Evolutionary conservation across 2,329 filamentous ascomycete genomes (phyloP).

Genomic region (Arthrobotrys entomopaga): DNA sequence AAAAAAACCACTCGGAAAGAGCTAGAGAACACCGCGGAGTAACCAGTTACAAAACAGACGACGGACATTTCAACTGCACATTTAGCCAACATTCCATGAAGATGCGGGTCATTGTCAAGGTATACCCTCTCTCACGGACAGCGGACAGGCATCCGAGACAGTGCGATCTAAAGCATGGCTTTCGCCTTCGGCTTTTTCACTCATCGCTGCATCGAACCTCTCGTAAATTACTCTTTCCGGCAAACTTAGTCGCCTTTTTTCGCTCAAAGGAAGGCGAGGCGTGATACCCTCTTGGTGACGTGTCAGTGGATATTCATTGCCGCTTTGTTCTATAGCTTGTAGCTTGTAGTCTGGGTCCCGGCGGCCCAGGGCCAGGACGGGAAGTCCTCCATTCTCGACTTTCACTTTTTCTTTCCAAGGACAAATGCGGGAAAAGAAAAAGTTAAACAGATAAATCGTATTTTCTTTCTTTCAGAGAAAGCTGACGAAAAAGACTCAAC

Average conservation of each 20-base stretch:
- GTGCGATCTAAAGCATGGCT: slow-evolving; percentile 41
- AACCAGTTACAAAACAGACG: slow-evolving; percentile 6
- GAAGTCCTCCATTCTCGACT: slow-evolving; percentile 41
- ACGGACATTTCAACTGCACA: slow-evolving; percentile 21
- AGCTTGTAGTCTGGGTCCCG: slow-evolving; percentile 21
- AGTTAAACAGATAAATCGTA: not conserved
- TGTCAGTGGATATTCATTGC: slow-evolving; percentile 55
- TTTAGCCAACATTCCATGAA: slow-evolving; percentile 55
- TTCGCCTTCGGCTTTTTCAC: slow-evolving; percentile 37
- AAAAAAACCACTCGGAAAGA: too few species aligned
- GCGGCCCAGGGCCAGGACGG: slow-evolving; percentile 43
- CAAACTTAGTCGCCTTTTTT: slow-evolving; percentile 42
- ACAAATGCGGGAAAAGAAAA: slow-evolving; percentile 1
- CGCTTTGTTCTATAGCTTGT: slow-evolving; percentile 51
- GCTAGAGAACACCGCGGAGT: not conserved
- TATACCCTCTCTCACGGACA: slow-evolving; percentile 47
- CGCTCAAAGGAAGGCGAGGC: slow-evolving; percentile 43
- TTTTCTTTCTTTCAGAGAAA: slow-evolving; percentile 1
- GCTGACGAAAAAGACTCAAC: slow-evolving; percentile 48
- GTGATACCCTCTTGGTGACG: slow-evolving; percentile 56
- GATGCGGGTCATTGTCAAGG: slow-evolving; percentile 54
- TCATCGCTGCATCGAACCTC: slow-evolving; percentile 16
- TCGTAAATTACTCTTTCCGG: slow-evolving; percentile 44
- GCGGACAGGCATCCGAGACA: slow-evolving; percentile 55
- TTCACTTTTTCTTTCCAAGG: not conserved